These are phyloP conservation scores for Hypoxylon crocopeplum DNA, from an alignment of 495 filamentous ascomycete genomes.

Conservation along the genomic window DNA sequence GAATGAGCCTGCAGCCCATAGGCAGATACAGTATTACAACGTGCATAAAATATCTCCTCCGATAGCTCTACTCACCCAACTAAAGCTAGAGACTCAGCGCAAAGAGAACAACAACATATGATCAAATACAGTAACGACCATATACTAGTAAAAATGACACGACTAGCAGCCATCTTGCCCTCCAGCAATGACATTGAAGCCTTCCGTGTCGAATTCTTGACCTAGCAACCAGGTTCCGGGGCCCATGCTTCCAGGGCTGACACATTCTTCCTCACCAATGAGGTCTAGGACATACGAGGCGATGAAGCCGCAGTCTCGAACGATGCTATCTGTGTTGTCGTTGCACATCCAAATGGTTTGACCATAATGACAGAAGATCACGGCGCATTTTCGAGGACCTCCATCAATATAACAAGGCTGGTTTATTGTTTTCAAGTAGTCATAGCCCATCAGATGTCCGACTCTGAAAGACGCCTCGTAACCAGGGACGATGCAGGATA, in stretches of 20 bases:
- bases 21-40: no score
- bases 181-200: conserved; percentile 20
- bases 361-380: conserved; percentile 1
- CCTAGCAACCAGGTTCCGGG: background rate
- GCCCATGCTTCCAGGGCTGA: no score
- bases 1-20: no score
- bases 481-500: conserved; percentile 11
- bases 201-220: conserved; percentile 12
- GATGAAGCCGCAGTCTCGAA: background rate
- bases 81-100: no score
- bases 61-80: no score
- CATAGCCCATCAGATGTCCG: background rate
- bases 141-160: no score
- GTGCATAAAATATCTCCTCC: no score
- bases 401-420: conserved; percentile 5
- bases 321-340: conserved; percentile 9
- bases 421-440: conserved; percentile 11
- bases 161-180: no score
- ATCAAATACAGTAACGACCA: no score
- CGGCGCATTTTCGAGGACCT: conserved; percentile 20
- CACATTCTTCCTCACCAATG: conserved; percentile 7
- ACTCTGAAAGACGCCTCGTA: background rate
- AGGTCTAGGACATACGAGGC: conserved; percentile 13
- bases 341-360: conserved; percentile 24
- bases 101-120: no score